Base-by-base conservation (phyloP, 768 basidiomycete genomes). In the Dictyophora rubrovolvata region DNA sequence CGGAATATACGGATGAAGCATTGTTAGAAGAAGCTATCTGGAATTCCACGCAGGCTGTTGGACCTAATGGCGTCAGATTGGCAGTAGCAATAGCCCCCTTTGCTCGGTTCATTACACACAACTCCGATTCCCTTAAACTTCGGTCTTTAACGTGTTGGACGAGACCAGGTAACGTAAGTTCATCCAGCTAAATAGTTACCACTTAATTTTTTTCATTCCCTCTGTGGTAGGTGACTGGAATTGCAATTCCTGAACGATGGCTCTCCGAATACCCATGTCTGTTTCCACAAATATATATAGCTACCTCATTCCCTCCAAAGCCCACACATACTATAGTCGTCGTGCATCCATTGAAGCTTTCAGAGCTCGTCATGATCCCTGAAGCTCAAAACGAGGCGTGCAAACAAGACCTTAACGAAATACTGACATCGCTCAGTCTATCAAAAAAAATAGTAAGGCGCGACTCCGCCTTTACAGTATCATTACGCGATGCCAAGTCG, bases 301-400 rank as follows among this genome's bases (percentile, higher is more conserved):
- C 57, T 5, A 34, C 5, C 48, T 46, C 20, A 37, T 66, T 46
- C 55, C 59, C 33, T 12, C 28, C 28, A 7, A 28, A 28, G 18
- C 16, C 48, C 3, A 51, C 48, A 12, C 50, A 51, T 20, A 37
- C 17, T 18, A 51, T 59, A 28, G 23, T 20, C 7, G 17, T 33
- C 6, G 63, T 68, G 17, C 69, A 71, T 22, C 73, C 73, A 6
- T 48, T 73, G n/a, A 54, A 63, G 17, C 64, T 85, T n/a, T 76
- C 75, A 16, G 78, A 80, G 60, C 72, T 84, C 35, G 68, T 85
- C 55, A 65, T 82, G 17, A 72, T 74, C 17, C 82, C 84, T 20
- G 70, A 79, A 51, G 78, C 82, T 20, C 53, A 65, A 10, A 71
- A 74, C 2, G 60, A 67, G n/a, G 68, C 69, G 34, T 80, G 77